Evolutionary conservation across 208 protist species (phyloP).

Genomic region (Trypanosoma scelopori): DNA sequence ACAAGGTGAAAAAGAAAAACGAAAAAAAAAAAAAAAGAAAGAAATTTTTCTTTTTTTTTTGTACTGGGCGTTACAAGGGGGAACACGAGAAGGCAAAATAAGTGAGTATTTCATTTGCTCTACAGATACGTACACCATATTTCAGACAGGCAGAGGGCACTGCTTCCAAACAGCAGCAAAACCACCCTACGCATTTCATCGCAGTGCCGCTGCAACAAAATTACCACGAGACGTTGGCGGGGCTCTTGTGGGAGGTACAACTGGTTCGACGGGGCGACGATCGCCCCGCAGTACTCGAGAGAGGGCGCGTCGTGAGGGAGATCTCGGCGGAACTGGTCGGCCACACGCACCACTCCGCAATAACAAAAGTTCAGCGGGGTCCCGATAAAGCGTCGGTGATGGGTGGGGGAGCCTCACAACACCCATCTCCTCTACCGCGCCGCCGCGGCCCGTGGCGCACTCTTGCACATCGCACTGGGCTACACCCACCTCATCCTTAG

Average conservation of each 20-base stretch:
- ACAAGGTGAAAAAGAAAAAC: no score
- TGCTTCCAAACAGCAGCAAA: no score
- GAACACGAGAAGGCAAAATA: no score
- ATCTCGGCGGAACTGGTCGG: constrained; percentile 10
- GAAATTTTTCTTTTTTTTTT: no score
- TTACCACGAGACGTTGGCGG: not conserved
- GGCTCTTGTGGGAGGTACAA: constrained; percentile 18
- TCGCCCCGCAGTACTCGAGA: not conserved
- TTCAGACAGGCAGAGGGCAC: no score
- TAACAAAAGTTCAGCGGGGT: no score
- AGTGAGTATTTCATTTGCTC: not conserved
- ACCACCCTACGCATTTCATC: not conserved
- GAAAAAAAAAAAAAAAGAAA: not conserved
- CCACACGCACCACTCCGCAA: not conserved
- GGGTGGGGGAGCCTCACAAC: no score
- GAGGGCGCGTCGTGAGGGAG: constrained; percentile 19
- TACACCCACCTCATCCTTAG: no score
- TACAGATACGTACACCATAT: not conserved
- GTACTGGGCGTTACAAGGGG: no score
- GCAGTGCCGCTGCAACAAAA: not conserved
- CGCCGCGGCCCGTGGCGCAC: no score
- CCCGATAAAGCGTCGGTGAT: not conserved
- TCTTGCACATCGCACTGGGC: no score
- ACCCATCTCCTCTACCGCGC: no score
- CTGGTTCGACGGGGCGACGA: not conserved